phyloP scores from a whole-genome alignment of 202 grass and related monocot species.

The Panicum virgatum region DNA sequence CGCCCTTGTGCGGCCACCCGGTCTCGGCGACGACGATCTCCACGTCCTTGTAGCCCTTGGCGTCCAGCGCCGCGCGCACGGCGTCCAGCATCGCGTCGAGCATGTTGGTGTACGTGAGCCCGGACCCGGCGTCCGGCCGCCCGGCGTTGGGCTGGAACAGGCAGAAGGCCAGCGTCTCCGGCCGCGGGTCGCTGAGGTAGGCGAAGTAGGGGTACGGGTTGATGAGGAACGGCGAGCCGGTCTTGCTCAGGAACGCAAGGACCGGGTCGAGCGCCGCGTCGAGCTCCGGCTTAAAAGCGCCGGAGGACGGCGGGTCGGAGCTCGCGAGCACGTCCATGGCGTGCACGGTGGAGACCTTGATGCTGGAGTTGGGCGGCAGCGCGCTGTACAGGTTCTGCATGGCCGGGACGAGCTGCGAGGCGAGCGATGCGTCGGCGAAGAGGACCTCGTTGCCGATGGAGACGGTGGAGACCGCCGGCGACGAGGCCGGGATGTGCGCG shows the following conservation, averaged over 20 bases:
- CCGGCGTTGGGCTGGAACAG: constrained; percentile 87
- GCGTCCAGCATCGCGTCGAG: constrained; percentile 96
- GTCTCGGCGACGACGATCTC: constrained; percentile 96
- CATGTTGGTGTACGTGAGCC: constrained; percentile 90
- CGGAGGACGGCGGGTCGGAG: constrained; percentile 70
- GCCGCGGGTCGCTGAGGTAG: constrained; percentile 71
- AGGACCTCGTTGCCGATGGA: constrained; percentile 92
- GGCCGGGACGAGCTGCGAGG: constrained; percentile 72
- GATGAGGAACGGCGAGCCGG: constrained; percentile 85
- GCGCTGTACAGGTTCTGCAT: constrained; percentile 84
- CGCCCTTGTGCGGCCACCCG: constrained; percentile 90
- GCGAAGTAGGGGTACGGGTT: constrained; percentile 98
- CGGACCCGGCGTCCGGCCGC: constrained; percentile 64
- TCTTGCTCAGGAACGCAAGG: constrained; percentile 73
- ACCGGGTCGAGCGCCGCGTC: constrained; percentile 54
- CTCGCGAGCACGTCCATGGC: constrained; percentile 72
- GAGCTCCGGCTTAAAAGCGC: constrained; percentile 57
- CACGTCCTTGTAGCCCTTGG: constrained; percentile 79
- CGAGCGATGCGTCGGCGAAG: constrained; percentile 55
- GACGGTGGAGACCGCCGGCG: constrained; percentile 55
- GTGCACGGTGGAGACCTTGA: constrained; percentile 82
- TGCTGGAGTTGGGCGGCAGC: constrained; percentile 62
- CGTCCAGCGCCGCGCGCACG: constrained; percentile 82
- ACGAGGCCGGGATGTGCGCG: constrained; percentile 55
- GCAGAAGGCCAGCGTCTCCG: constrained; percentile 97